Evolutionary conservation across 129 eudicot species (phyloP).

Genomic region (Artemisia annua): DNA sequence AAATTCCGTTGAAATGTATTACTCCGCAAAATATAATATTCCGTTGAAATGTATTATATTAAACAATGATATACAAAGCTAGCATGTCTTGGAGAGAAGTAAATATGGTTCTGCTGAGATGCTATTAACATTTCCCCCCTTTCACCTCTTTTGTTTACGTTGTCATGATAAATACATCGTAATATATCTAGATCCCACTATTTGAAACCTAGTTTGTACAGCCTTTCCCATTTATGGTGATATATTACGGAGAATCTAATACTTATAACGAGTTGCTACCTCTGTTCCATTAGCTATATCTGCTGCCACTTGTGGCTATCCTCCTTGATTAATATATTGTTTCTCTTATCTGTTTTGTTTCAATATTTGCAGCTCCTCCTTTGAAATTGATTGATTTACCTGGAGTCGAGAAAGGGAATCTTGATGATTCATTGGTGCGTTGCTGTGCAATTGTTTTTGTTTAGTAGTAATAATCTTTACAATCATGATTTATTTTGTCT

Average conservation of each 20-base stretch:
- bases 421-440: constrained; percentile 83
- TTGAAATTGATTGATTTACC: constrained; percentile 91
- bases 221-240: constrained; percentile 5
- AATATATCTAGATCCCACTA: not conserved
- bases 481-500: not conserved
- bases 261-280: not conserved
- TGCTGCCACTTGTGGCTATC: not conserved
- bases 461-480: not conserved
- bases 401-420: constrained; percentile 87
- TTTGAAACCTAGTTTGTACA: constrained; percentile 13
- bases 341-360: constrained; percentile 11
- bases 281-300: constrained; percentile 14
- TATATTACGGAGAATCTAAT: not conserved
- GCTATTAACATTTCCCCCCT: too few species aligned
- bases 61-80: too few species aligned
- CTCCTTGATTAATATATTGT: constrained; percentile 6
- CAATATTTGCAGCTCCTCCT: constrained; percentile 65
- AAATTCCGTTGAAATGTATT: not conserved
- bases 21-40: not conserved
- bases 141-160: not conserved
- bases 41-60: too few species aligned
- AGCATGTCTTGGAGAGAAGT: too few species aligned
- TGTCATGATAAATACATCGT: not conserved
- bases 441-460: not conserved
- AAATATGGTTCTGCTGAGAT: too few species aligned